A percentile compares a stretch with the other conserved stretches of the same genome.
Conservation (phyloP, 2,329 filamentous ascomycete species). For the Neopestalotiopsis clavispora region DNA sequence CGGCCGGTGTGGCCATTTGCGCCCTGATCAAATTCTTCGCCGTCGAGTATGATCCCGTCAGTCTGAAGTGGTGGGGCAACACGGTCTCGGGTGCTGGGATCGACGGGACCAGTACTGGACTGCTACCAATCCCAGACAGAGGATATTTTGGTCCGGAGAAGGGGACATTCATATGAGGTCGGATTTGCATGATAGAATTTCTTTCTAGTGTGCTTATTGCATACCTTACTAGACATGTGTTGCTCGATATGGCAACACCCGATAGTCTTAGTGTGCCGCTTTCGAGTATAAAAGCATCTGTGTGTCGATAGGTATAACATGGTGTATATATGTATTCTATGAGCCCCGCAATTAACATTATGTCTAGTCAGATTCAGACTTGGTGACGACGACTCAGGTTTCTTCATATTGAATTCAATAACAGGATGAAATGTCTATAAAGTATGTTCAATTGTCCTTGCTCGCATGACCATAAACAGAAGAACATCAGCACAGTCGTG, state of each 20-base stretch:
- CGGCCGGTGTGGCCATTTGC: conserved; percentile 46
- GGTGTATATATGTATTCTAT: too few relatives aligned
- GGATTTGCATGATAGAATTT: background rate
- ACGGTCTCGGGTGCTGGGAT: conserved; percentile 14
- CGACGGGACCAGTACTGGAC: conserved; percentile 15
- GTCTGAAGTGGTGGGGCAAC: conserved; percentile 51
- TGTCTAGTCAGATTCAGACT: too few relatives aligned
- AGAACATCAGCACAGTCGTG: background rate
- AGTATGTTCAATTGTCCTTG: too few relatives aligned
- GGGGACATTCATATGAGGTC: background rate
- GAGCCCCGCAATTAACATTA: too few relatives aligned
- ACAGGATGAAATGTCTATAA: too few relatives aligned
- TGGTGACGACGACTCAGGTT: too few relatives aligned
- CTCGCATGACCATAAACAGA: too few relatives aligned
- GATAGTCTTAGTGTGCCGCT: background rate
- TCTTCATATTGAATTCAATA: too few relatives aligned
- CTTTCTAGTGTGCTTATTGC: background rate
- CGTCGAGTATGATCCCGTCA: conserved; percentile 41
- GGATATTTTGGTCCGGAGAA: conserved; percentile 18
- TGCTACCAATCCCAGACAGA: conserved; percentile 16
- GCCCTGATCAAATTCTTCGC: conserved; percentile 50
- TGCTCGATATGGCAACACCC: background rate
- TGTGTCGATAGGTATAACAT: too few relatives aligned
- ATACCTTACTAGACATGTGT: background rate
- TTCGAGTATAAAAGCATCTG: background rate